A percentile compares a stretch with the other conserved stretches of the same genome.
These are phyloP conservation scores for Polychaeton citri DNA, from an alignment of 2,329 filamentous ascomycete genomes.

Conservation along the genomic window DNA sequence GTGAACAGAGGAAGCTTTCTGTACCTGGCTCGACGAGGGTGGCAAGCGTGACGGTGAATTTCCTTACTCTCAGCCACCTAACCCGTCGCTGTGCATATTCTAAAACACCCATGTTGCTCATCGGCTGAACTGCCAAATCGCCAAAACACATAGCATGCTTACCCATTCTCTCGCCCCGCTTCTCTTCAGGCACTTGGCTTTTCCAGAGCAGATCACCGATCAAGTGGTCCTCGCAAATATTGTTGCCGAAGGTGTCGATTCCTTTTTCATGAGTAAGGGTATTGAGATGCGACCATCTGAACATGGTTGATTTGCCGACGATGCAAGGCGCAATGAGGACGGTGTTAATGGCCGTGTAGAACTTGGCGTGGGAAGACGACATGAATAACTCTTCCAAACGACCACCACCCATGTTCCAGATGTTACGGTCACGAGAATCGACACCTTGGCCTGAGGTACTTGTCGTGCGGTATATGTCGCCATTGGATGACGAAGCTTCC, in stretches of 20 bases:
- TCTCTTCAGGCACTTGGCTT: slow-evolving; percentile 35
- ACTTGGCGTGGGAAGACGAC: slow-evolving; percentile 86
- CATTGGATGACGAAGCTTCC: slow-evolving; percentile 1
- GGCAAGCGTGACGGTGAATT: slow-evolving; percentile 81
- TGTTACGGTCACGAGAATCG: slow-evolving; percentile 9
- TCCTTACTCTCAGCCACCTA: slow-evolving; percentile 83
- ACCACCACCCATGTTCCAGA: slow-evolving; percentile 48
- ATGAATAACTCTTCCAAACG: slow-evolving; percentile 91
- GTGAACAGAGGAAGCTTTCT: slow-evolving; percentile 72
- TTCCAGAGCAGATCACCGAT: slow-evolving; percentile 89
- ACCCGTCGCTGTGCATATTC: slow-evolving; percentile 72
- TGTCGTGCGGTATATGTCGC: slow-evolving; percentile 4
- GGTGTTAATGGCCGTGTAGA: slow-evolving; percentile 94
- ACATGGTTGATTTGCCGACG: slow-evolving; percentile 97
- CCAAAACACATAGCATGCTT: slow-evolving; percentile 79
- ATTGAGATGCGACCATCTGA: slow-evolving; percentile 80
- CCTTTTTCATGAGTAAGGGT: slow-evolving; percentile 53
- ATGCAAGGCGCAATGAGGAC: slow-evolving; percentile 84
- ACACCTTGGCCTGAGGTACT: slow-evolving; percentile 3
- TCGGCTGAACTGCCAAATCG: slow-evolving; percentile 81
- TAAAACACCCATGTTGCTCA: slow-evolving; percentile 62
- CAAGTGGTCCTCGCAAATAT: slow-evolving; percentile 95
- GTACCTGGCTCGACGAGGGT: slow-evolving; percentile 89
- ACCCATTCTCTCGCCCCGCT: slow-evolving; percentile 35
- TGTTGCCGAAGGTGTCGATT: slow-evolving; percentile 84